Evolutionary conservation across 768 basidiomycete species (phyloP), one percentile per base, ranked within the genome.

Genomic region (Nidula microcarpa): DNA sequence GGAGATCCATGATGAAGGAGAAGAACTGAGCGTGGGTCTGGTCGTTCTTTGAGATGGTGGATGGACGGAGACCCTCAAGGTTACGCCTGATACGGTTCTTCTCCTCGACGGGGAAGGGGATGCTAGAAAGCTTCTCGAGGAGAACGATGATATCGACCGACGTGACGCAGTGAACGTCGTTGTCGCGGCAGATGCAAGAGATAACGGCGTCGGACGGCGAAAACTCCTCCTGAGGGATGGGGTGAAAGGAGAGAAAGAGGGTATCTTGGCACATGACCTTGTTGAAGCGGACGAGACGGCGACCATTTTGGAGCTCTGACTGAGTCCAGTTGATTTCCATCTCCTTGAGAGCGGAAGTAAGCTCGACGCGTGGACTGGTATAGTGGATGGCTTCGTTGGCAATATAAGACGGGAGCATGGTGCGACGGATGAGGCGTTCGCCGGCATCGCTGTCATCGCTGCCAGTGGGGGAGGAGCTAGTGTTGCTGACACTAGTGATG

Each of bases 41-140:
- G 59, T 91, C 89, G 65, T 83, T 82, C 74, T 97, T 99, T 32
- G 89, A 89, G 3, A 98, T 85, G 0, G 95, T 97, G 51, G 84
- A 87, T 1, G 96, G 96, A 49, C 86, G 80, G 63, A 97, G 88
- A 23, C 91, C 92, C 68, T 99, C 95, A 33, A 99, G 75, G 68
- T 98, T 98, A 53, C 95, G 81, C 56, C 96, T 78, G 61, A 98
- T 96, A 50, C 96, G 79, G 63, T 98, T 98, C 79, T 96, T 98
- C 77, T 98, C 96, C 69, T 97, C 94, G 47, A 97, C 89, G 33
- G 86, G 86, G 63, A 97, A 95, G 48, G 87, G 78, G 43, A 88
- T 91, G 57, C 85, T 85, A 39, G 79, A 79, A 45, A 82, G 74
- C 2, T 80, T 79, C 72, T 98, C 93, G 50, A 98, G 82, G 33